phyloP scores from a whole-genome alignment of 768 basidiomycete genomes.

The Pisolithus orientalis region DNA sequence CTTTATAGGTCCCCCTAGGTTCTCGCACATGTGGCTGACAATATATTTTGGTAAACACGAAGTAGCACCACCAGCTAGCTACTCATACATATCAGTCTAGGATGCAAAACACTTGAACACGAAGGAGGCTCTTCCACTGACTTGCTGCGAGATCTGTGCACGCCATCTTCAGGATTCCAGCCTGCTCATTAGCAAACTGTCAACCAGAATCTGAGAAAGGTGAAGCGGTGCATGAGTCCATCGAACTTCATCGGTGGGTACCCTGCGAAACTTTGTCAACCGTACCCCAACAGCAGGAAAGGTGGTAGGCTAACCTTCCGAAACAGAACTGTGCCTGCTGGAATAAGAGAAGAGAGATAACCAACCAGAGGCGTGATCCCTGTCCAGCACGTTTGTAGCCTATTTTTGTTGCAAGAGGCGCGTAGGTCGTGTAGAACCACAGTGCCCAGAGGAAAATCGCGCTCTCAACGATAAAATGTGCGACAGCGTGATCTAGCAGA shows the following conservation, averaged over 20 bases:
- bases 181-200: constrained; percentile 16
- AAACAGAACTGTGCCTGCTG: constrained; percentile 27
- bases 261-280: constrained; percentile 2
- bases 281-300: background rate
- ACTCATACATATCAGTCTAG: too few species aligned
- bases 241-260: constrained; percentile 23
- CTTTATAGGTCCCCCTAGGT: too few species aligned
- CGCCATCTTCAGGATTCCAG: constrained; percentile 13
- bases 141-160: too few species aligned
- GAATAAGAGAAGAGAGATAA: constrained; percentile 16
- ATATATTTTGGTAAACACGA: too few species aligned
- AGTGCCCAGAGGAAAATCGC: constrained; percentile 21
- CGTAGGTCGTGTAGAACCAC: constrained; percentile 18
- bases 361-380: constrained; percentile 11
- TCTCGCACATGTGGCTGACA: too few species aligned
- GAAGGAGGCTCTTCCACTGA: too few species aligned
- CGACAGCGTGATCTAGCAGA: constrained; percentile 20
- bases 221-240: constrained; percentile 26
- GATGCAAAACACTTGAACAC: too few species aligned
- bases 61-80: too few species aligned
- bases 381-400: constrained; percentile 13
- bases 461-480: constrained; percentile 20
- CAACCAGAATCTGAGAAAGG: constrained; percentile 12
- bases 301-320: constrained; percentile 12
- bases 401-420: constrained; percentile 15